Evolutionary conservation across 2,329 filamentous ascomycete species (phyloP), one percentile per base, ranked within the genome.

Genomic region (Aspergillus melleus): DNA sequence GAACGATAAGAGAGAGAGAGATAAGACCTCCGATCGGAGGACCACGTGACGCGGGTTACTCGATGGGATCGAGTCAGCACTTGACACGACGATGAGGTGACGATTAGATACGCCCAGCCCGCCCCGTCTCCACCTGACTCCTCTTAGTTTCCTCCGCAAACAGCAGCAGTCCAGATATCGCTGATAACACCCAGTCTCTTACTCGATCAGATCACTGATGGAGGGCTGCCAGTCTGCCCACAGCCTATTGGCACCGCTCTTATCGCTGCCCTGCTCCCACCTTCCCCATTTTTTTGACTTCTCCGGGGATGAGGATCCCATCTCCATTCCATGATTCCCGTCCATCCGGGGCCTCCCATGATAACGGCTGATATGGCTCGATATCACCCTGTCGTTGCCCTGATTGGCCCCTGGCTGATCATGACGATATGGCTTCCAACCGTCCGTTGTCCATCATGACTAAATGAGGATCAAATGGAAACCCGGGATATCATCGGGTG

Each of bases 31-130:
- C 36, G 36, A n/a, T 42, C 36, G 36, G 36, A 42, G 36, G 36
- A 1, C 6, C 36, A 42, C 36, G 36, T 42, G 36, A 42, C 16
- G 36, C 1, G 1, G 36, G 16, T 74, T 74, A 74, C 72, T 74
- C 68, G 72, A 74, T 74, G 61, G 29, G 59, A 74, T 74, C 71
- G 72, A 74, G 72, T 74, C 71, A 73, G 58, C 64, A 53, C 1
- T 20, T 26, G n/a, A 42, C 11, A 20, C 26, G 8, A 9, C 1
- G 26, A 29, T 29, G 26, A 29, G 26, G 47, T 47, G 49, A 57
- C 36, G 64, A 64, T 65, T 64, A 70, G 67, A 70, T 70, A 72
- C 16, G 22, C n/a, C 30, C 57, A 26, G 16, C 22, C n/a, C 22
- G 30, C 24, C n/a, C 32, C 46, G 49, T 12, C 24, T 52, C 22